These are phyloP conservation scores for Peronospora destructor DNA, from an alignment of 352 stramenopile genomes.

Conservation along the genomic window DNA sequence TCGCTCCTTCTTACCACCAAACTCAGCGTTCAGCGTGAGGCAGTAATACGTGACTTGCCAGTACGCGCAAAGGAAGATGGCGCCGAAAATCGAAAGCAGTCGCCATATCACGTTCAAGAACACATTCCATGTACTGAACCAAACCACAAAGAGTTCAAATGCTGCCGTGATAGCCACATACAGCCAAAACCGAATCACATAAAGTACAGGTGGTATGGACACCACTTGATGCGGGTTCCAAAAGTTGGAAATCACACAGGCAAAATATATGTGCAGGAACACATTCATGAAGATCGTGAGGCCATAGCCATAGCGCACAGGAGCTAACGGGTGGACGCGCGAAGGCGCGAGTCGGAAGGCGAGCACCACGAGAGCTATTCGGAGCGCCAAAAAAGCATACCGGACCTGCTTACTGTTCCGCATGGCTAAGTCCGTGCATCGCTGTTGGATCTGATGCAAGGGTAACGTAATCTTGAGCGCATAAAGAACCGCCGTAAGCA, in stretches of 20 bases:
- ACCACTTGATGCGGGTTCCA: conserved; percentile 46
- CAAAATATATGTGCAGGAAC: conserved; percentile 67
- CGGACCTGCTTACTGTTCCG: conserved; percentile 42
- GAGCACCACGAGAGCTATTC: conserved; percentile 48
- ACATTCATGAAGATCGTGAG: conserved; percentile 78
- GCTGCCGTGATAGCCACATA: conserved; percentile 40
- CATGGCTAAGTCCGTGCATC: conserved; percentile 51
- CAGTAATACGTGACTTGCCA: conserved; percentile 73
- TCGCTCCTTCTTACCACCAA: conserved; percentile 71
- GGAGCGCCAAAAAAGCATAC: conserved; percentile 49
- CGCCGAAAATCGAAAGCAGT: conserved; percentile 50
- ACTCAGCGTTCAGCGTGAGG: conserved; percentile 60
- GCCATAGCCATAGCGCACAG: conserved; percentile 66
- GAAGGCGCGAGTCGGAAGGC: conserved; percentile 50
- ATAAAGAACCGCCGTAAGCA: conserved; percentile 62
- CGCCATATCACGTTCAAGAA: conserved; percentile 75
- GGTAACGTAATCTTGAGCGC: conserved; percentile 55
- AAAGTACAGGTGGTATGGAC: conserved; percentile 65
- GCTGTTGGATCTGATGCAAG: conserved; percentile 50
- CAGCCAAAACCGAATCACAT: conserved; percentile 64
- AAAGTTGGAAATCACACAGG: conserved; percentile 76
- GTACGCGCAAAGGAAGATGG: conserved; percentile 43
- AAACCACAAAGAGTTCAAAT: conserved; percentile 66
- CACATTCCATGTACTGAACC: conserved; percentile 71
- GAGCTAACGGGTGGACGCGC: conserved; percentile 61